Conservation (phyloP, 2,329 filamentous ascomycete genomes). For the Alternaria incomplexa region DNA sequence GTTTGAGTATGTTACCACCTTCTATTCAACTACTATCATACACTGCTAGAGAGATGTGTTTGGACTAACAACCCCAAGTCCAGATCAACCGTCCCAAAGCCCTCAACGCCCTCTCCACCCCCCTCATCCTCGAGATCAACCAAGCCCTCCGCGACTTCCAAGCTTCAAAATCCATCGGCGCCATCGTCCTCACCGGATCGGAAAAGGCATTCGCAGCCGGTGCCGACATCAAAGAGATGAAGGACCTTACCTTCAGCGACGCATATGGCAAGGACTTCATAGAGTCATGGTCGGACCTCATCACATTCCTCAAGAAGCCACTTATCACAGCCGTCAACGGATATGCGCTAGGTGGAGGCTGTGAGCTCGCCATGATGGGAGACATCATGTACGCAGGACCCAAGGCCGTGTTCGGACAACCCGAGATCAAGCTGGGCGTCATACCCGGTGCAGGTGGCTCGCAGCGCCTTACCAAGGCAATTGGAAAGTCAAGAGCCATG, state of each 20-base stretch:
- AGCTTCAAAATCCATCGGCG: conserved; percentile 38
- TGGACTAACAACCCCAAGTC: conserved; percentile 61
- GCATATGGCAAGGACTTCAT: conserved; percentile 94
- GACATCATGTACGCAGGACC: conserved; percentile 92
- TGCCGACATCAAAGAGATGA: conserved; percentile 99
- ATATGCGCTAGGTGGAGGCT: conserved; percentile 92
- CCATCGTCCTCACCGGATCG: conserved; percentile 78
- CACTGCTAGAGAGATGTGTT: fast-evolving
- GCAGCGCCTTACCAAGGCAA: conserved; percentile 79
- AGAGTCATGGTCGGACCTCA: conserved; percentile 88
- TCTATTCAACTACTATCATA: neutral
- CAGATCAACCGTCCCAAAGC: conserved; percentile 94
- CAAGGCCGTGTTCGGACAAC: conserved; percentile 90
- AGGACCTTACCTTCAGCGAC: conserved; percentile 82
- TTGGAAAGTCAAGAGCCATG: conserved; percentile 56
- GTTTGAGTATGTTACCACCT: conserved; percentile 69
- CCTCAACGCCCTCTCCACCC: conserved; percentile 90
- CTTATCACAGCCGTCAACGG: conserved; percentile 94
- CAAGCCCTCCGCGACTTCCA: conserved; percentile 46
- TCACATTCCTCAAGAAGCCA: conserved; percentile 86
- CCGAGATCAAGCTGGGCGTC: conserved; percentile 93
- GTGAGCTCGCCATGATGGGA: conserved; percentile 96
- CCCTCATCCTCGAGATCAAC: conserved; percentile 83
- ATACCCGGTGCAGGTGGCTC: conserved; percentile 92
- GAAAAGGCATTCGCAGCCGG: conserved; percentile 80